Evolutionary conservation across 164 flowering plant species (phyloP), one percentile per base, ranked within the genome.

Genomic region (Stephania japonica): DNA sequence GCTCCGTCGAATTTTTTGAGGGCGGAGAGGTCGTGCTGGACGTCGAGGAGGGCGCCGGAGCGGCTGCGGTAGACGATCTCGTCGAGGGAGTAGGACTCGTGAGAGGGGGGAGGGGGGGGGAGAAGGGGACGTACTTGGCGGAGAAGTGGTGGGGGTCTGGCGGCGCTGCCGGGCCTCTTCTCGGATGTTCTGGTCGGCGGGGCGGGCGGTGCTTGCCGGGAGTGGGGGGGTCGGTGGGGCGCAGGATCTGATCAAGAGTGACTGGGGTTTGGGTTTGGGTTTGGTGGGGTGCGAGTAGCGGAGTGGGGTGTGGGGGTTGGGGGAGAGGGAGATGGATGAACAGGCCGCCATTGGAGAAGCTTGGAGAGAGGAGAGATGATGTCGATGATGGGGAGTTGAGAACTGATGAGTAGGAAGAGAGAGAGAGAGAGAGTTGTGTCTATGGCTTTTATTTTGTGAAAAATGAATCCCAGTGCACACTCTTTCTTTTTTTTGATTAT

Each of bases 41-140:
- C 98, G 76, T 93, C 97, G 65, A 93, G 90, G 24, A 93, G 85
- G 26, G 88, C 88, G n/a, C 98, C 98, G 47, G 94, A 89, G 19
- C 85, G 86, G 77, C 89, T 85, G 8, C 97, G 85, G 78, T 93
- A 93, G 62, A 91, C 87, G 84, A 93, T 81, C 72, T 94, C 98
- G 77, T 94, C 97, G 38, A 94, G 89, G 19, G 97, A 89, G 82
- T 94, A 94, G 7, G 83, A 89, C 71, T 92, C 98, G 18, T 81
- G 32, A 9, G 92, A 83, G 53, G 74, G 14, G 74, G 16, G 2
- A 87, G 83, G 21, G 72, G 80, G 19, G 93, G 84, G 65, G 81
- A 80, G 76, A 92, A 92, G 19, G 97, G 97, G 71, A 92, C 91
- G 83, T 90, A 92, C 42, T 85, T 86, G 71, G 95, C 97, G 50